Conservation (phyloP, 2,329 filamentous ascomycete species). For the Didymella arachidicola region DNA sequence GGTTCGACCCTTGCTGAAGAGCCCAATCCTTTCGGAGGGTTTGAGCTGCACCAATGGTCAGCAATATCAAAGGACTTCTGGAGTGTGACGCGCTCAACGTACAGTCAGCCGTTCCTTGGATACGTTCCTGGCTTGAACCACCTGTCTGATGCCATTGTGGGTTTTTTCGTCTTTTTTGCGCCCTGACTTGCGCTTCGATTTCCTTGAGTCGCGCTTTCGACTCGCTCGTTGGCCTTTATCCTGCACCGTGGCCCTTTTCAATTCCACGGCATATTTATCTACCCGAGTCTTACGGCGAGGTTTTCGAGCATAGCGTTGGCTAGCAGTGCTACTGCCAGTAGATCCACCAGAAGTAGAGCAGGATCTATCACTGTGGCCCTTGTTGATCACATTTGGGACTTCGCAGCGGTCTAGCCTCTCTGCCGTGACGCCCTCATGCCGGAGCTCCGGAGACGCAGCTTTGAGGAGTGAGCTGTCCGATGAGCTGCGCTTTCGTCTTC, state of each 20-base stretch:
- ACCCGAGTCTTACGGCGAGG: conserved; percentile 57
- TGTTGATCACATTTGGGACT: conserved; percentile 19
- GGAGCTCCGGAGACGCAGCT: conserved; percentile 20
- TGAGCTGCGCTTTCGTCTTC: conserved; percentile 44
- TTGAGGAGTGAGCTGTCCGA: conserved; percentile 53
- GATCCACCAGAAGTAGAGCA: conserved; percentile 22
- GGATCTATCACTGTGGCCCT: conserved; percentile 27
- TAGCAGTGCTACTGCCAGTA: conserved; percentile 29
- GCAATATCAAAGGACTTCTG: conserved; percentile 18
- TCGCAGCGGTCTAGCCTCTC: conserved; percentile 8
- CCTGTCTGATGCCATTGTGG: conserved; percentile 50
- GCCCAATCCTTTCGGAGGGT: conserved; percentile 51
- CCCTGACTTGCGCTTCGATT: conserved; percentile 46
- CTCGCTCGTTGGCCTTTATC: conserved; percentile 28
- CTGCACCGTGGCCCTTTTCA: conserved; percentile 37
- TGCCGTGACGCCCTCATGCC: conserved; percentile 16
- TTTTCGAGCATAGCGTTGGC: conserved; percentile 52
- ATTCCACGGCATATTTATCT: conserved; percentile 55
- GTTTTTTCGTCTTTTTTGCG: conserved; percentile 49
- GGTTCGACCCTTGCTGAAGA: conserved; percentile 59
- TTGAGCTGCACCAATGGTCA: conserved; percentile 53
- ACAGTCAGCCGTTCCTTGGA: conserved; percentile 58
- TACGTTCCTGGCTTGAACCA: conserved; percentile 57
- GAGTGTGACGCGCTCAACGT: conserved; percentile 26
- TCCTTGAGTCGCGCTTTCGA: conserved; percentile 40